phyloP scores from a whole-genome alignment of 2,329 filamentous ascomycete genomes.

The Cercospora zeae-maydis region DNA sequence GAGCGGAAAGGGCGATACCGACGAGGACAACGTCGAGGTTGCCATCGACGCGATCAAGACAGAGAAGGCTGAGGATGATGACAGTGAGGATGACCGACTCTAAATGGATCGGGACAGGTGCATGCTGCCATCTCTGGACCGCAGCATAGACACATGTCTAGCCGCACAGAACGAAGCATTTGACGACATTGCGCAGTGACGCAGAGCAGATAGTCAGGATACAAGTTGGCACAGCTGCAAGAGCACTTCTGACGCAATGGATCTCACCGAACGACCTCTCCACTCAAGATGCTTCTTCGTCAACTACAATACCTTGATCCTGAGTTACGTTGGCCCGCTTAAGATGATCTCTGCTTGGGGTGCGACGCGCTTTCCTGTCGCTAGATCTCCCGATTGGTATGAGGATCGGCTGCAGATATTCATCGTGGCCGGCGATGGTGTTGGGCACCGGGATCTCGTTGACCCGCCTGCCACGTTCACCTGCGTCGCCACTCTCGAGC shows the following conservation, averaged over 20 bases:
- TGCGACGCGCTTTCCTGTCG: conserved; percentile 2
- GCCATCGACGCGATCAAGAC: conserved; percentile 4
- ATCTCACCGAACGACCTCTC: not conserved
- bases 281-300: not conserved
- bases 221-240: not conserved
- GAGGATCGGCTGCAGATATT: conserved; percentile 8
- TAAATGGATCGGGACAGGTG: not conserved
- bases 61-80: conserved; percentile 22
- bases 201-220: not conserved
- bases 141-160: too few relatives aligned
- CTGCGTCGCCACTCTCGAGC: not conserved
- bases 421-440: not conserved
- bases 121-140: not conserved
- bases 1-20: conserved; percentile 16
- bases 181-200: not conserved
- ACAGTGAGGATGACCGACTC: conserved; percentile 3
- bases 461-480: not conserved
- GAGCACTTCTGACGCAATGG: not conserved
- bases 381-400: conserved; percentile 8
- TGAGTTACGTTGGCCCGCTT: not conserved
- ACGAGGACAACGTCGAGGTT: conserved; percentile 11
- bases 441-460: not conserved
- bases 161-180: not conserved
- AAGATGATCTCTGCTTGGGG: conserved; percentile 4
- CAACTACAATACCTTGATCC: not conserved